Evolutionary conservation across 1,284 basidiomycete genomes (phyloP), one percentile per base, ranked within the genome.

Genomic region (Ganoderma leucocontextum): DNA sequence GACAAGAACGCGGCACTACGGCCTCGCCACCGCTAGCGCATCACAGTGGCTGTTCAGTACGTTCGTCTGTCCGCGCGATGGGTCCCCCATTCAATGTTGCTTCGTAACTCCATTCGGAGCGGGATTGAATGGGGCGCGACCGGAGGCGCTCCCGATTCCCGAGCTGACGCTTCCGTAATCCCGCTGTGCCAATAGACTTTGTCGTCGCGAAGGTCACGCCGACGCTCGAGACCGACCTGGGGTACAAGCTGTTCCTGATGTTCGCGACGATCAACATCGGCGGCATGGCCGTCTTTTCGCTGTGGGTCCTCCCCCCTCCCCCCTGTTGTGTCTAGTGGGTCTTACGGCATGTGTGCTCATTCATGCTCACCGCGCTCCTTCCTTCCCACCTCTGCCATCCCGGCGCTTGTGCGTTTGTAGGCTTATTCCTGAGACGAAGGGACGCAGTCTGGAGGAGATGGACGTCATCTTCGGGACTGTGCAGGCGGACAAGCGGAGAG

Each of bases 31-130:
- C 2, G 93, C 90, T 0, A 89, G 89, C 62, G 86, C 87, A 12
- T 86, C 91, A 1, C 93, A 94, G 71, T 95, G 93, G 92, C 80
- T 94, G 3, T 95, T 87, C 86, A 95, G 90, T 91, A 70, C 67
- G 87, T 84, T 49, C 39, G 25, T 35, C 44, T 22, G 44, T 5
- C 44, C n/a, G 19, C 19, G 1, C 13, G 12, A 29, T 29, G 47
- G n/a, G 47, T 7, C 6, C 47, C 33, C 25, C 29, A 29, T 29
- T 55, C 33, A 17, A 12, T 35, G 29, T 29, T 15, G 25, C 13
- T 55, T 55, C 52, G 52, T 33, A 29, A 15, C 4, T 53, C 7
- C 25, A 13, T 13, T 4, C 25, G 33, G 52, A 29, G 52, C 35
- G 33, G 33, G 19, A 57, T 35, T 57, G 35, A 53, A 35, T 44